Evolutionary conservation across 192 early-diverging fungal species (phyloP).

Genomic region (Linnemannia exigua): DNA sequence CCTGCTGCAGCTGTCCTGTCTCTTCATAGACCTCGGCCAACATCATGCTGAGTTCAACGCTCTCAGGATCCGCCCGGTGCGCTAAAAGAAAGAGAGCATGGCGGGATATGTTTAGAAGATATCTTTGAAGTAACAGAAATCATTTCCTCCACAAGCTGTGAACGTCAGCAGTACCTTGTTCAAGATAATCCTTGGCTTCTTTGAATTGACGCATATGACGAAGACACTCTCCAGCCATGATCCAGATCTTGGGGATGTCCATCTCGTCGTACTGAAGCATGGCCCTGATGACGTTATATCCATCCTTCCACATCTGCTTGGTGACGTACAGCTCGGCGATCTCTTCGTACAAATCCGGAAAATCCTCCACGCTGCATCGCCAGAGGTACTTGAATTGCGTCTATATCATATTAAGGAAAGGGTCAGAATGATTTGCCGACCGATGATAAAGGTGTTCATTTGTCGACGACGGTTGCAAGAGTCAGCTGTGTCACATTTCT

Average conservation of each 20-base stretch:
- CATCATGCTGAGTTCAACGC: slow-evolving; percentile 75
- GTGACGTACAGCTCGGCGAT: slow-evolving; percentile 82
- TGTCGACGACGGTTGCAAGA: background rate
- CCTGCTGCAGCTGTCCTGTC: slow-evolving; percentile 69
- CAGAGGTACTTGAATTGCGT: slow-evolving; percentile 76
- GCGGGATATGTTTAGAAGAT: background rate
- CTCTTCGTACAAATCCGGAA: slow-evolving; percentile 80
- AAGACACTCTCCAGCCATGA: slow-evolving; percentile 56
- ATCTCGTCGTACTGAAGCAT: slow-evolving; percentile 63
- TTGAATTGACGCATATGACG: slow-evolving; percentile 44
- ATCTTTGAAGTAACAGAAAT: background rate
- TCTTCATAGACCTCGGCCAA: slow-evolving; percentile 83
- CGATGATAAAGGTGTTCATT: no score
- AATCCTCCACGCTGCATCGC: slow-evolving; percentile 62
- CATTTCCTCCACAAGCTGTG: background rate
- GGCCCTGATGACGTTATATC: slow-evolving; percentile 70
- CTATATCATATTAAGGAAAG: slow-evolving; percentile 43
- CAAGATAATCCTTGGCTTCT: slow-evolving; percentile 46
- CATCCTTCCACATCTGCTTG: slow-evolving; percentile 71
- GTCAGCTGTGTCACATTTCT: background rate
- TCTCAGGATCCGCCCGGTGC: slow-evolving; percentile 71
- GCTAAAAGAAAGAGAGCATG: slow-evolving; percentile 37
- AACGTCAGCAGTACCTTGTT: slow-evolving; percentile 31
- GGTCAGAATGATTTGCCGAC: no score
- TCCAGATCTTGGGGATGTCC: slow-evolving; percentile 48